phyloP scores from a whole-genome alignment of 2,329 filamentous ascomycete genomes.

The Stemphylium beticola region DNA sequence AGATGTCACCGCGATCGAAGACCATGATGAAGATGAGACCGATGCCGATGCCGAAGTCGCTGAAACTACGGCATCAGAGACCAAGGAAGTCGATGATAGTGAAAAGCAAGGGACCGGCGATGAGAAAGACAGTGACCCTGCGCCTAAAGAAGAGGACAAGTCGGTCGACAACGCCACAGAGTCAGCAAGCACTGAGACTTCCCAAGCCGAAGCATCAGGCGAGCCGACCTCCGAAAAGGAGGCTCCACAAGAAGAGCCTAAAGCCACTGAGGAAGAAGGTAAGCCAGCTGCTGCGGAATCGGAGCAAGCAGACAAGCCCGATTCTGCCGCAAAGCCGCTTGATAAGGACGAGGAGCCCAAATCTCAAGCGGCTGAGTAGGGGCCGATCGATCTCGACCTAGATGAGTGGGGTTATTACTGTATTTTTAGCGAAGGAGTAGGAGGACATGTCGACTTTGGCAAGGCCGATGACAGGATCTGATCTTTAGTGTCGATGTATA shows the following conservation, averaged over 20 bases:
- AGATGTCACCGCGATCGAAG: slow-evolving; percentile 6
- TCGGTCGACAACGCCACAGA: slow-evolving; percentile 10
- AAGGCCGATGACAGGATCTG: neutral
- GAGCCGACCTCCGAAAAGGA: slow-evolving; percentile 5
- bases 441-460: neutral
- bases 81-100: slow-evolving; percentile 15
- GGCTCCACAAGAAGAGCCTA: slow-evolving; percentile 2
- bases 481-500: neutral
- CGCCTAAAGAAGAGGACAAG: slow-evolving; percentile 16
- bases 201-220: slow-evolving; percentile 6
- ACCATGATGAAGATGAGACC: slow-evolving; percentile 17
- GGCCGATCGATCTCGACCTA: neutral
- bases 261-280: slow-evolving; percentile 4
- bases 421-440: slow-evolving; percentile 8
- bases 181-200: slow-evolving; percentile 1
- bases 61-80: slow-evolving; percentile 22
- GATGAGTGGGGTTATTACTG: neutral
- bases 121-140: slow-evolving; percentile 17
- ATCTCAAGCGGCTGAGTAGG: slow-evolving; percentile 3
- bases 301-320: slow-evolving; percentile 25
- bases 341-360: slow-evolving; percentile 19
- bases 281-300: slow-evolving; percentile 4
- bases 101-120: slow-evolving; percentile 29
- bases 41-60: slow-evolving; percentile 21
- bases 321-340: slow-evolving; percentile 6